Conservation (phyloP, 2,329 filamentous ascomycete genomes). For the Sclerotinia nivalis region DNA sequence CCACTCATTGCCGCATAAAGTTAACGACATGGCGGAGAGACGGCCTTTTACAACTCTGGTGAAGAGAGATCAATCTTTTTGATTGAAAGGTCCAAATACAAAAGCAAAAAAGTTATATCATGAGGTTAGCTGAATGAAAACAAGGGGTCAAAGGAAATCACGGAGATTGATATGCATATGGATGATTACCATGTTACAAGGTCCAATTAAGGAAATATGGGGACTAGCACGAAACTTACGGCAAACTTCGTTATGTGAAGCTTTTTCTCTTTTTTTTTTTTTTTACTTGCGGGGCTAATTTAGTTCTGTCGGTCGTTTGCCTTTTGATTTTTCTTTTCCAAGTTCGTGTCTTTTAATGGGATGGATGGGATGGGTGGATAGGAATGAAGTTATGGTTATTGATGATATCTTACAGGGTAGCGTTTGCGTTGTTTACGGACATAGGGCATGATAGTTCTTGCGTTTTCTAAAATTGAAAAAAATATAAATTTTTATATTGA, state of each 20-base stretch:
- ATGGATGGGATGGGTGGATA: background rate
- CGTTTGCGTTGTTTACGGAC: slow-evolving; percentile 5
- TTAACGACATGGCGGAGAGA: background rate
- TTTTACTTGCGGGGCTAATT: background rate
- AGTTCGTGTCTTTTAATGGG: slow-evolving; percentile 10
- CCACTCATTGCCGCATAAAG: slow-evolving; percentile 37
- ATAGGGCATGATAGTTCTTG: slow-evolving; percentile 8
- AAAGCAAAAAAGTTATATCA: background rate
- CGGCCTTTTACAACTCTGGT: slow-evolving; percentile 1
- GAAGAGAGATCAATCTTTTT: slow-evolving; percentile 15
- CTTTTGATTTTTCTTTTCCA: background rate
- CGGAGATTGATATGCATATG: background rate
- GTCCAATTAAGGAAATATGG: slow-evolving; percentile 9
- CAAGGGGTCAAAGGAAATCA: background rate
- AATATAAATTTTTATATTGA: background rate
- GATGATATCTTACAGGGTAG: slow-evolving; percentile 10
- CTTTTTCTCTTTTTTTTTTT: slow-evolving; percentile 10
- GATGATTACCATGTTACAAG: slow-evolving; percentile 5
- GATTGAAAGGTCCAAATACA: slow-evolving; percentile 3
- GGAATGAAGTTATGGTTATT: slow-evolving; percentile 12
- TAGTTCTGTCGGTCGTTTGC: slow-evolving; percentile 7
- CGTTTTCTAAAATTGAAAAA: background rate
- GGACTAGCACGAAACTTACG: background rate
- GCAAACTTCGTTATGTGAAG: slow-evolving; percentile 3
- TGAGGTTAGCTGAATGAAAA: slow-evolving; percentile 3